Evolutionary conservation across 345 rosid species (phyloP), one percentile per base, ranked within the genome.

Genomic region (Salix koriyanagi): DNA sequence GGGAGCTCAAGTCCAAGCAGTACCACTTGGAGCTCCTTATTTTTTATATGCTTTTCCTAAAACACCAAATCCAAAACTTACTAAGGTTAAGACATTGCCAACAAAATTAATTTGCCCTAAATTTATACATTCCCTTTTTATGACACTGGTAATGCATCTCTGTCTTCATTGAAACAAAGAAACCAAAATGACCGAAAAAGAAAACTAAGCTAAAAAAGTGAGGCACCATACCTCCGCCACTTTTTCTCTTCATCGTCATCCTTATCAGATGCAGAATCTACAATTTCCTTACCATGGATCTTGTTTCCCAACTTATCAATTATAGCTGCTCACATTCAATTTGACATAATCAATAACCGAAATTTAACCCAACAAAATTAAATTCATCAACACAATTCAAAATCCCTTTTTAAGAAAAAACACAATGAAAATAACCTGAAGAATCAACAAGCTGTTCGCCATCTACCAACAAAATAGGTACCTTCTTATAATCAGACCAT

Each of bases 401-500:
- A 42, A 13, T 39, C 13, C 25, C 30, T 6, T 7, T 39, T 11
- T n/a, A 46, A 64, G 2, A n/a, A 52, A 23, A 12, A 65, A 4
- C 64, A 26, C 0, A 12, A 48, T 42, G 14, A 15, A 7, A 36
- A 71, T 36, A 54, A 92, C 97, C 97, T 87, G 97, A 91, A 75
- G 97, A 93, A 79, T 93, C 91, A 72, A 91, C 94, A 91, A 93
- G 79, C 72, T 85, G 91, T 82, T 88, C 92, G 78, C 92, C 95
- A 75, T 92, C 97, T 61, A 91, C 86, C 37, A 83, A 84, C 75
- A 94, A 84, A 73, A 94, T 88, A 19, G 97, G 98, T 76, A 94
- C 98, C 84, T 94, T 94, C 92, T 89, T 92, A 79, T 91, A 92
- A 67, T 90, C 91, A 85, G 98, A 94, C 97, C 95, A 94, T 86